phyloP scores from a whole-genome alignment of 1,139 yeast species.

The Taiozyma sp. region DNA sequence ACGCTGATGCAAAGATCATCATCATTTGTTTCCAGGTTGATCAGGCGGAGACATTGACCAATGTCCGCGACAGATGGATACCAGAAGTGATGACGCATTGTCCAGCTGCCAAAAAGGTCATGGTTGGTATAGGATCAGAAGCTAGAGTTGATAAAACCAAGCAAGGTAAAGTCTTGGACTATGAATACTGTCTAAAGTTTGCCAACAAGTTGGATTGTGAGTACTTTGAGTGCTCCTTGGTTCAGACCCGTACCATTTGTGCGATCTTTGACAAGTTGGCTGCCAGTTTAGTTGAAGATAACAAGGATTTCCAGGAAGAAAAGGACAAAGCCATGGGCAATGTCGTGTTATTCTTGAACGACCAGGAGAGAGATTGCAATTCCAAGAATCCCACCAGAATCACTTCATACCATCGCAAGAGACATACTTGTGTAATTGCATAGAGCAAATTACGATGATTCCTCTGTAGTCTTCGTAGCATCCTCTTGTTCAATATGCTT shows the following conservation, averaged over 20 bases:
- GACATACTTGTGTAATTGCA: constrained; percentile 1
- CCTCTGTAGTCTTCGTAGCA: neutral
- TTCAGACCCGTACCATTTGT: constrained; percentile 13
- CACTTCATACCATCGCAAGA: constrained; percentile 5
- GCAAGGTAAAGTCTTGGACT: constrained; percentile 8
- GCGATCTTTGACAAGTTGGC: constrained; percentile 17
- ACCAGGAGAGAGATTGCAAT: neutral
- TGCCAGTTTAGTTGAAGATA: neutral
- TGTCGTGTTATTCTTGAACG: neutral
- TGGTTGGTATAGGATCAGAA: constrained; percentile 23
- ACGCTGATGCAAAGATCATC: constrained; percentile 65
- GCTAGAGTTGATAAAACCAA: constrained; percentile 8
- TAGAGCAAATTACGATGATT: neutral
- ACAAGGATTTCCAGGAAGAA: neutral
- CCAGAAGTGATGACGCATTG: constrained; percentile 25
- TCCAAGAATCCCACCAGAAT: constrained; percentile 1
- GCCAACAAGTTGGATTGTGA: constrained; percentile 13
- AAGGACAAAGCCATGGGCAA: neutral
- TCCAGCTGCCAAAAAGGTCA: constrained; percentile 13
- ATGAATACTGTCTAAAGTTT: constrained; percentile 11
- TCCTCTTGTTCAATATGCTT: neutral
- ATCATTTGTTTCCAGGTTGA: constrained; percentile 66
- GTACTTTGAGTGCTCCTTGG: constrained; percentile 20
- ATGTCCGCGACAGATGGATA: constrained; percentile 38
- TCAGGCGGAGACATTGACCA: constrained; percentile 39